Evolutionary conservation across 1,284 basidiomycete genomes (phyloP), one percentile per base, ranked within the genome.

Genomic region (Trichosporon sp.): DNA sequence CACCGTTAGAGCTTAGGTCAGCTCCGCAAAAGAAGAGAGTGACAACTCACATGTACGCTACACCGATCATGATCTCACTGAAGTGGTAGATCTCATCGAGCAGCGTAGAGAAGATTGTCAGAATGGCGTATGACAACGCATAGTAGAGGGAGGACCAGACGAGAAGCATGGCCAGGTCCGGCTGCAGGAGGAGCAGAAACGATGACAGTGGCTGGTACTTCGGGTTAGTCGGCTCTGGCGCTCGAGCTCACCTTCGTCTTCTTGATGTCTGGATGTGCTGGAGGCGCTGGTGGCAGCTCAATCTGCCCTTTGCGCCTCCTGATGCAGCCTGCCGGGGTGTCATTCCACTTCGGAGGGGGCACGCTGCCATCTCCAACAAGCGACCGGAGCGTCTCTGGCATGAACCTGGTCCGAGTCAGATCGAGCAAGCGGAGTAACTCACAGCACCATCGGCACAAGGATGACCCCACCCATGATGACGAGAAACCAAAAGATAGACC

Each of bases 311-410:
- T 71, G 8, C 61, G 68, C 7, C 69, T 49, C 7, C 59, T 32
- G 19, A 72, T 36, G 27, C 73, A 61, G 11, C 65, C 61, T 1
- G 65, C 54, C 0, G 73, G 73, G 1, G 72, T 74, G 56, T 70
- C 69, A 59, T 76, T 76, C 21, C 74, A 57, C 14, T 67, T 21
- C 11, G 74, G 74, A 11, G 74, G 73, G 0, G 71, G 66, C 0
- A 70, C 59, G 0, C 72, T 71, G 1, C 76, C 76, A 44, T 76
- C 72, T 1, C 73, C 76, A 2, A 78, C 76, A 1, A 76, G 65
- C 2, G 66, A 58, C 5, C 76, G 69, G 3, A 78, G 69, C n/a
- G 76, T 77, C 59, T 78, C 76, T 1, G 76, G 76, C 21, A 75
- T 64, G 44, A 73, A 64, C 37, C 73, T 74, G 60, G 21, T 31